A percentile compares a stretch with the other conserved stretches of the same genome.
phyloP scores from a whole-genome alignment of 139 green algal genomes.

The Tetradesmus lagerheimii region DNA sequence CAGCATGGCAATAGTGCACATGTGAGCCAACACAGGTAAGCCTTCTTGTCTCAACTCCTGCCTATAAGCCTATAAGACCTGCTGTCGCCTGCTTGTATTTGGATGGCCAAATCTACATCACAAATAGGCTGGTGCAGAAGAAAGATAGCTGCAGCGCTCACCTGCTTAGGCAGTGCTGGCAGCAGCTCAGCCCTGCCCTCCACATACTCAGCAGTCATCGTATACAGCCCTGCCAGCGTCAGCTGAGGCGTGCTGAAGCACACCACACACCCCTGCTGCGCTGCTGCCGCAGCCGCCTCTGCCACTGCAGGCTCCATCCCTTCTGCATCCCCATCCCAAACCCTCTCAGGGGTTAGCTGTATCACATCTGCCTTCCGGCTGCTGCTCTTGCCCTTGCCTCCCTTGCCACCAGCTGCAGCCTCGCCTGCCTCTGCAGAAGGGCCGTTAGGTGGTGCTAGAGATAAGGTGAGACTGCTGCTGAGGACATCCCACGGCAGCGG shows the following conservation, averaged over 20 bases:
- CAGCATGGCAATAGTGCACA: not conserved
- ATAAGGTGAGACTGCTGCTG: constrained; percentile 47
- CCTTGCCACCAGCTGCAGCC: constrained; percentile 2
- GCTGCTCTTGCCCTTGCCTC: not conserved
- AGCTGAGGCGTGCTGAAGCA: constrained; percentile 47
- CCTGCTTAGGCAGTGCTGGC: constrained; percentile 57
- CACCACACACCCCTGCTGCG: not conserved
- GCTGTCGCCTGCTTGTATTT: not conserved
- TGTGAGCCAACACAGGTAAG: not conserved
- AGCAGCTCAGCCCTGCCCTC: constrained; percentile 63
- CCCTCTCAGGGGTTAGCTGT: not conserved
- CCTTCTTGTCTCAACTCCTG: not conserved
- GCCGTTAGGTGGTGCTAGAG: constrained; percentile 47
- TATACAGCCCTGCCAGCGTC: constrained; percentile 56
- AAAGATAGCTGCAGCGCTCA: not conserved
- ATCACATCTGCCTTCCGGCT: not conserved
- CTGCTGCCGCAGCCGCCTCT: not conserved
- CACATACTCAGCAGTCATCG: constrained; percentile 59
- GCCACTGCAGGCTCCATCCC: not conserved
- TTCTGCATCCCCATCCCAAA: not conserved
- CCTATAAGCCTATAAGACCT: too few relatives aligned
- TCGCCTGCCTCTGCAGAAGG: constrained; percentile 13
- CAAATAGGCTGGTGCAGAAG: not conserved
- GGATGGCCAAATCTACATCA: too few relatives aligned
- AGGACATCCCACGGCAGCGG: constrained; percentile 53